These are phyloP conservation scores for Penicillium sp. DNA, from an alignment of 2,329 filamentous ascomycete species.

Conservation along the genomic window DNA sequence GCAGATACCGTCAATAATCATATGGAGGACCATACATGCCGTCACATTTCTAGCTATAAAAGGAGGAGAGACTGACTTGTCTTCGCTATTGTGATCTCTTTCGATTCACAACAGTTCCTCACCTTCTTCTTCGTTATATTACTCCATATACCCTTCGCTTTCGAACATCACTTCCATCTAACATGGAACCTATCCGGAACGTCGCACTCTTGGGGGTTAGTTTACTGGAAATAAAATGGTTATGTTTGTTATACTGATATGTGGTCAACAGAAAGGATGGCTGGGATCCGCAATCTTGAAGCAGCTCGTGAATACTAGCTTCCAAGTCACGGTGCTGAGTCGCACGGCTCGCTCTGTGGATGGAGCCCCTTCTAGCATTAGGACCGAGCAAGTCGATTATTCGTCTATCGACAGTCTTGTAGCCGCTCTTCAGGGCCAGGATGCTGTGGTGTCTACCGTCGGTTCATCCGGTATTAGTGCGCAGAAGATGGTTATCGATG, in stretches of 20 bases:
- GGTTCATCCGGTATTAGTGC: background rate
- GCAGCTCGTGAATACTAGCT: background rate
- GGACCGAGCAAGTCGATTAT: conserved; percentile 4
- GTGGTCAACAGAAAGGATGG: background rate
- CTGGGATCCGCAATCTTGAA: background rate
- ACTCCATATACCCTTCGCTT: background rate
- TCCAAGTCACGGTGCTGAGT: conserved; percentile 3
- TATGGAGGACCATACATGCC: too few relatives aligned
- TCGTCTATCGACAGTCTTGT: conserved; percentile 4
- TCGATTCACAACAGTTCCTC: background rate
- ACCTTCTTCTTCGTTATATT: too few relatives aligned
- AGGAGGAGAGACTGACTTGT: background rate
- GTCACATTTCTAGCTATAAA: background rate
- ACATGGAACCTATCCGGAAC: background rate
- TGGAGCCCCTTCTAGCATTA: background rate
- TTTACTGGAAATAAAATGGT: background rate
- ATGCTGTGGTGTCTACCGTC: background rate
- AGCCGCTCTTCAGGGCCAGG: background rate
- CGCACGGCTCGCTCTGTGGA: background rate
- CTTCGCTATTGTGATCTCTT: background rate
- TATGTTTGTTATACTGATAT: background rate
- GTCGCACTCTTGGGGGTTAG: conserved; percentile 5
- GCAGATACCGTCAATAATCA: background rate
- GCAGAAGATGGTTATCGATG: conserved; percentile 4
- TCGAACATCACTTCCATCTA: background rate